Base-by-base conservation (phyloP, 2,329 filamentous ascomycete genomes). In the Ceratocystis huliohia region DNA sequence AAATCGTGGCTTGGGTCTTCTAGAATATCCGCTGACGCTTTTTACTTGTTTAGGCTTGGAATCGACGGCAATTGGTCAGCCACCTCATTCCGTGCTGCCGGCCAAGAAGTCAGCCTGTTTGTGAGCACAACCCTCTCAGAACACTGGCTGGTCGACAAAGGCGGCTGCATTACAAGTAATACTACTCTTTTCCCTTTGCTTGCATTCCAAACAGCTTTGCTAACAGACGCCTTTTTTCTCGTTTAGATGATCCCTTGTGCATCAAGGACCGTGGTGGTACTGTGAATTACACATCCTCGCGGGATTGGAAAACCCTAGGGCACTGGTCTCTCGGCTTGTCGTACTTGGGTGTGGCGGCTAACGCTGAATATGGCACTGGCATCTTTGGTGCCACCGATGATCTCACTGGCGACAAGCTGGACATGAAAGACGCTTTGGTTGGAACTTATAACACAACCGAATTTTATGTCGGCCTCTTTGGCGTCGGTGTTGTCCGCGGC, bases 1-100 rank as follows among this genome's bases (percentile, higher is more conserved):
- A 13, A 41, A 41, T 13, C 10, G 37, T 44, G 44, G 61, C 61
- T 62, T 62, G 37, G 10, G 13, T 41, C 37, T 41, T 10, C 53
- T 33, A n/a, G 17, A 33, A 8, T 20, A 10, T 45, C 37, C 28
- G 53, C 56, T 62, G 46, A 65, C 41, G 22, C 28, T 15, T 17
- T 61, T 30, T 8, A 44, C 20, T 37, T 3, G 10, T 45, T 22
- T 56, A 85, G 83, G 83, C 80, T 82, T 69, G 85, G 85, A 61
- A 79, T 82, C 69, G 87, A 89, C 72, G 87, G 87, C 8, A 80
- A 80, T 69, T 92, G 88, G 88, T 90, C 87, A 17, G 83, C 86
- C 5, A 84, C 89, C 69, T 79, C 78, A 13, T 78, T 91, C 68
- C 81, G 77, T 70, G 78, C 82, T 22, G 85, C 84, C 63, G 77